These are phyloP conservation scores for Tetrastigma voinierianum DNA, from an alignment of 164 flowering plant species.

Conservation along the genomic window DNA sequence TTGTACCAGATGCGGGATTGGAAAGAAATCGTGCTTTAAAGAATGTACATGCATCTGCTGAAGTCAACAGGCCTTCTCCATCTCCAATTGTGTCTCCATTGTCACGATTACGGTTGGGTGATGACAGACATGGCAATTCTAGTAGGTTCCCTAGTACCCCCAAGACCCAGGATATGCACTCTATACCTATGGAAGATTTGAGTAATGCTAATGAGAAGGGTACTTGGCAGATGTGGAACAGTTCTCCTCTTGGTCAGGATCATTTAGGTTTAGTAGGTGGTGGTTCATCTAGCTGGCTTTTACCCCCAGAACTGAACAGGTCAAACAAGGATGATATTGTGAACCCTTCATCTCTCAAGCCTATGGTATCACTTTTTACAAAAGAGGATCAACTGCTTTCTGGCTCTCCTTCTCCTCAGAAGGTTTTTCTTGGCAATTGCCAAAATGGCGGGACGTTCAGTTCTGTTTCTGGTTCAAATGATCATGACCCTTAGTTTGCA, in stretches of 20 bases:
- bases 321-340: conserved; percentile 43
- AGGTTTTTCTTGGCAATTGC: conserved; percentile 38
- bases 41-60: conserved; percentile 44
- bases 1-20: conserved; percentile 36
- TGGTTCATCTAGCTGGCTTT: conserved; percentile 65
- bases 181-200: conserved; percentile 28
- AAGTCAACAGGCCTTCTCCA: conserved; percentile 74
- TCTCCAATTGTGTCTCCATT: conserved; percentile 93
- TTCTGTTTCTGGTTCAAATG: conserved; percentile 37
- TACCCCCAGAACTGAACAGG: conserved; percentile 48
- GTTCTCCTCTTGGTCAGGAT: conserved; percentile 80
- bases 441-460: conserved; percentile 46
- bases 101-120: conserved; percentile 54
- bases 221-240: conserved; percentile 93
- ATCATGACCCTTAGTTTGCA: conserved; percentile 61
- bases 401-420: conserved; percentile 43
- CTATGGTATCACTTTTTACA: conserved; percentile 48
- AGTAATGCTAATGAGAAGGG: conserved; percentile 37
- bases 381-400: conserved; percentile 44
- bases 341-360: conserved; percentile 41
- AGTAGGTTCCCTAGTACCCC: conserved; percentile 36
- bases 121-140: conserved; percentile 52
- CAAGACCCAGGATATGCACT: conserved; percentile 38
- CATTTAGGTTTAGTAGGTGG: conserved; percentile 67
- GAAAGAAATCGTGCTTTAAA: conserved; percentile 43